Conservation (phyloP, 2,329 filamentous ascomycete species). For the Trichoderma oligosporum region DNA sequence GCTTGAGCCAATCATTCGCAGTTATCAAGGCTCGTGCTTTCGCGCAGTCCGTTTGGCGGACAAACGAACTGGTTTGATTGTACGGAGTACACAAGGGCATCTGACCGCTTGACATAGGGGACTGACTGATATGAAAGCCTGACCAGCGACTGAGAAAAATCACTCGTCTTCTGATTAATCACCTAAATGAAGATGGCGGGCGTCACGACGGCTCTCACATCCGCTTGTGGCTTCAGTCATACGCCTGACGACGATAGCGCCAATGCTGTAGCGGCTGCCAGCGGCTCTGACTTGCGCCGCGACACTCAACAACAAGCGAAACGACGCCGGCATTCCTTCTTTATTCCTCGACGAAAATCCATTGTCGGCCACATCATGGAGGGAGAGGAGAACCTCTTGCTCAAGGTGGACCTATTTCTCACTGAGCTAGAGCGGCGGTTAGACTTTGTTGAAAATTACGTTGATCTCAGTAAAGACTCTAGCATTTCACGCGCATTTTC, state of each 20-base stretch:
- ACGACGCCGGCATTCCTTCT: constrained; percentile 55
- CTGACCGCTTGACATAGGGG: not conserved
- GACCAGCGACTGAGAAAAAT: not conserved
- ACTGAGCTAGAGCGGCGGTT: constrained; percentile 81
- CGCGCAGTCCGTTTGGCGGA: not conserved
- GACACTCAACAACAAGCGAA: constrained; percentile 32
- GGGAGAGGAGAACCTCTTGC: constrained; percentile 56
- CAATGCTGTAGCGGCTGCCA: constrained; percentile 35
- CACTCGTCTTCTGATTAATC: constrained; percentile 17
- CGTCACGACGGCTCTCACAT: constrained; percentile 38
- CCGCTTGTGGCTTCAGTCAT: constrained; percentile 35
- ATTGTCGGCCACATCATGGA: constrained; percentile 60
- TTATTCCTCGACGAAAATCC: constrained; percentile 54
- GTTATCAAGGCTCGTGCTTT: not conserved
- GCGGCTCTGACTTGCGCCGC: constrained; percentile 39
- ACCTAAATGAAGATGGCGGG: constrained; percentile 31
- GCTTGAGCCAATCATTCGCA: constrained; percentile 11
- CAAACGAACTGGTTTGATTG: not conserved
- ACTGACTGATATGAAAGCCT: constrained; percentile 6
- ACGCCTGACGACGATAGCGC: constrained; percentile 31
- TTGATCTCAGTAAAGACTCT: constrained; percentile 76
- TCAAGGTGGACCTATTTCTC: constrained; percentile 75
- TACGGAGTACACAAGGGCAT: not conserved
- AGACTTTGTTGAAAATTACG: constrained; percentile 83
- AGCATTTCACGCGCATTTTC: constrained; percentile 81